Evolutionary conservation across 176 grass and related monocot genomes (phyloP).

Genomic region (Chrysopogon serrulatus): DNA sequence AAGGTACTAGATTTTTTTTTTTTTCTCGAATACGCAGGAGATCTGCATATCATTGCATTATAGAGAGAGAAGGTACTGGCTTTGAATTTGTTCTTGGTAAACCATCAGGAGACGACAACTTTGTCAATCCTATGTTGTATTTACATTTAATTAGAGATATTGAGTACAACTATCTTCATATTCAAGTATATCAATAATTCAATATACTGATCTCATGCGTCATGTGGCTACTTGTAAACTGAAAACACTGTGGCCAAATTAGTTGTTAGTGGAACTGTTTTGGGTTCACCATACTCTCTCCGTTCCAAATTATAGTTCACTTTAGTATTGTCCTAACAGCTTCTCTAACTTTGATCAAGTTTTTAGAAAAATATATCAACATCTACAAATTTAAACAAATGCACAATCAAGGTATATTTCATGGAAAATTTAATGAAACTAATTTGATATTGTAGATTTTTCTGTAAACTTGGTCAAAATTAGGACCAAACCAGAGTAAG

Average conservation of each 20-base stretch:
- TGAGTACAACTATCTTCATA: neutral
- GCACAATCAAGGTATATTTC: neutral
- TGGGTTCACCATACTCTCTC: neutral
- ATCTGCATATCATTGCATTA: no score
- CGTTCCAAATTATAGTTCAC: neutral
- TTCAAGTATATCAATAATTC: neutral
- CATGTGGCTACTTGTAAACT: neutral
- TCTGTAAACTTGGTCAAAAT: neutral
- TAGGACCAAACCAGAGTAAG: neutral
- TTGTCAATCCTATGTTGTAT: neutral
- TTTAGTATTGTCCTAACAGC: neutral
- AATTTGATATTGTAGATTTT: neutral
- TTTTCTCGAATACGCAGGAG: no score
- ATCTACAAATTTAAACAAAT: neutral
- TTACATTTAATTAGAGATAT: neutral
- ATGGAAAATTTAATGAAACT: neutral
- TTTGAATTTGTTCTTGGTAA: no score
- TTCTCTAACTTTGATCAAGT: neutral
- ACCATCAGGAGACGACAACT: neutral
- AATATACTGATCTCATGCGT: neutral
- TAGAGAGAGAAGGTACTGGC: no score
- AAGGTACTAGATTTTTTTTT: neutral
- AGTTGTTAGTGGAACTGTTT: slow-evolving; percentile 4
- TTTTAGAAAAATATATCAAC: neutral
- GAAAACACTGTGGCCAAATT: neutral